phyloP scores from a whole-genome alignment of 2,329 filamentous ascomycete genomes.

The Sporothrix dimorphospora region DNA sequence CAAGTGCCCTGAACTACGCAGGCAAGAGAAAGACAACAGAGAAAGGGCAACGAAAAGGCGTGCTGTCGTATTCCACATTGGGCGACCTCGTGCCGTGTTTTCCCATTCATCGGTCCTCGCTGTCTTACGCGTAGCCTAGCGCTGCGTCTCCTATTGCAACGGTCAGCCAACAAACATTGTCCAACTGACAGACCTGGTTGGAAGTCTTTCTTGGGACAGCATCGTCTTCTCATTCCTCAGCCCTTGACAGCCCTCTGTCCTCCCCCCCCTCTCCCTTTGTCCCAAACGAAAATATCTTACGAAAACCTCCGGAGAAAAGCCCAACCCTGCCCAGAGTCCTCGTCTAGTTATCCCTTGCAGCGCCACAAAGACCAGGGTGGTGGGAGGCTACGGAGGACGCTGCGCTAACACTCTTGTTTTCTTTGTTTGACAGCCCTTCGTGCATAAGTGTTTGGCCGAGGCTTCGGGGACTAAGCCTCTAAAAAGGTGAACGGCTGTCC shows the following conservation, averaged over 20 bases:
- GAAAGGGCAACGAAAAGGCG: not conserved
- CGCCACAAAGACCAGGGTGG: slow-evolving; percentile 6
- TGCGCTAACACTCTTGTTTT: not conserved
- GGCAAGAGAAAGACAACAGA: not conserved
- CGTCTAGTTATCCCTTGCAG: not conserved
- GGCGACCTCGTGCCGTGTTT: not conserved
- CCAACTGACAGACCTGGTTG: not conserved
- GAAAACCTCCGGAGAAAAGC: not conserved
- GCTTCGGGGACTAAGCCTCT: not conserved
- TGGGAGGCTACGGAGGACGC: not conserved
- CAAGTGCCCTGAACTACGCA: not conserved
- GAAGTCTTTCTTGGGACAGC: slow-evolving; percentile 3
- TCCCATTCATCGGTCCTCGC: slow-evolving; percentile 1
- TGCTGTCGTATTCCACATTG: not conserved
- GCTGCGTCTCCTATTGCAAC: not conserved
- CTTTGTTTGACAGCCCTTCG: not conserved
- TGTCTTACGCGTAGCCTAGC: not conserved
- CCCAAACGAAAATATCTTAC: not conserved
- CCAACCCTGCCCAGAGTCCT: not conserved
- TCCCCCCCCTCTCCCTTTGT: not conserved
- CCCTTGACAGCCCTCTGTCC: not conserved
- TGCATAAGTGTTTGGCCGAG: not conserved
- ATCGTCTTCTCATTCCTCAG: not conserved
- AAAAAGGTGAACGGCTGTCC: not conserved
- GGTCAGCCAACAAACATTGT: not conserved